Conservation (phyloP, 2,329 filamentous ascomycete genomes). For the Claviceps capensis region DNA sequence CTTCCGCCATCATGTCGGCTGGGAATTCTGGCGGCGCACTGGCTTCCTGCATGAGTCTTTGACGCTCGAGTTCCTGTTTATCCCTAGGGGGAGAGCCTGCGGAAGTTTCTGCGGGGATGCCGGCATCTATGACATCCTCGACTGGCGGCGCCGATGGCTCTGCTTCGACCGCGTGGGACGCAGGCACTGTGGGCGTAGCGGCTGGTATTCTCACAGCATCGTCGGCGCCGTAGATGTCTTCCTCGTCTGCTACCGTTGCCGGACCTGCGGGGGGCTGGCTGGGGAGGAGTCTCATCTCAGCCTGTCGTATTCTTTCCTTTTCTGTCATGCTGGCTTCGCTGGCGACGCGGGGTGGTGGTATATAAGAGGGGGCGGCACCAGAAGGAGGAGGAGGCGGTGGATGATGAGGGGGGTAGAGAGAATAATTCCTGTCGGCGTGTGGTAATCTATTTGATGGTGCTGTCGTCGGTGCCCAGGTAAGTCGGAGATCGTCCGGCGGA, state of each 20-base stretch:
- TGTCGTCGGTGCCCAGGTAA: background rate
- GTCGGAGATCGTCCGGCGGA: slow-evolving; percentile 7
- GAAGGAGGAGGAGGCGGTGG: background rate
- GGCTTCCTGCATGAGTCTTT: slow-evolving; percentile 46
- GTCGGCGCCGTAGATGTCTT: slow-evolving; percentile 37
- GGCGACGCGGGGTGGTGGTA: slow-evolving; percentile 46
- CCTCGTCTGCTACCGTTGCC: slow-evolving; percentile 30
- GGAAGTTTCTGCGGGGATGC: slow-evolving; percentile 16
- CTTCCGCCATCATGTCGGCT: slow-evolving; percentile 30
- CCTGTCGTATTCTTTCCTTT: slow-evolving; percentile 65
- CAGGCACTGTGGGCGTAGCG: slow-evolving; percentile 6
- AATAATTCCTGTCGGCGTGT: slow-evolving; percentile 9
- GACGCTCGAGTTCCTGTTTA: slow-evolving; percentile 64
- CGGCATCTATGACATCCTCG: slow-evolving; percentile 26
- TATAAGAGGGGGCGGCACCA: slow-evolving; percentile 29
- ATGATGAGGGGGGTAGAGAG: background rate
- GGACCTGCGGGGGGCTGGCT: slow-evolving; percentile 47
- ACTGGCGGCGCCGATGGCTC: slow-evolving; percentile 30
- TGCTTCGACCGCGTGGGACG: slow-evolving; percentile 7
- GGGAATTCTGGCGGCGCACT: slow-evolving; percentile 49
- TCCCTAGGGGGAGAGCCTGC: slow-evolving; percentile 33
- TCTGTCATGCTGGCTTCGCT: slow-evolving; percentile 56
- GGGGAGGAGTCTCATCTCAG: slow-evolving; percentile 67
- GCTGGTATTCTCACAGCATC: slow-evolving; percentile 18
- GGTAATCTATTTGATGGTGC: slow-evolving; percentile 4